Base-by-base conservation (phyloP, 306 rosid genomes). In the Betula pendula region DNA sequence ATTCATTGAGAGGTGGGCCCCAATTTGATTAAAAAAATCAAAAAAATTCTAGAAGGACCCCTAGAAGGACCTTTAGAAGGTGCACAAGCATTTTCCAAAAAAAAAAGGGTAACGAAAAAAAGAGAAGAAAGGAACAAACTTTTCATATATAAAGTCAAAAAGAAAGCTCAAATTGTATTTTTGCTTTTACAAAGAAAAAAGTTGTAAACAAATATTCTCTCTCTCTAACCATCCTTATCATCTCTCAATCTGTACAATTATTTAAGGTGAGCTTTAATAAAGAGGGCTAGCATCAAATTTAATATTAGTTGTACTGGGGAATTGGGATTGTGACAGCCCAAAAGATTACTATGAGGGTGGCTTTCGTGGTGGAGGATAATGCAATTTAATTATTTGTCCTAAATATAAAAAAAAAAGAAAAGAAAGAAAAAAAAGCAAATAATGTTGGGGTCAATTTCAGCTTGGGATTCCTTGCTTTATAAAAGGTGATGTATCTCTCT, bases 311-410 rank as follows among this genome's bases (percentile, higher is more conserved):
- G 80, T 74, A 76, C 76, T 15, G 15, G n/a, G n/a, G n/a, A n/a
- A n/a, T n/a, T n/a, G n/a, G n/a, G 29, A 78, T 77, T 42, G 73
- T 43, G 60, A 50, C 24, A 77, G 45, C 69, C 45, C 72, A 47
- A 68, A 70, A 74, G 16, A n/a, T 56, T 22, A 35, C 1, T 38
- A 70, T 10, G 56, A 8, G 56, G 6, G 14, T 74, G 79, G 80
- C 75, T 76, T 71, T 81, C 50, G 84, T 77, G 82, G 87, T 75
- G 81, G 80, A 82, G 79, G 84, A 75, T 76, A 25, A 81, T 77
- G 59, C 62, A 51, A 51, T 70, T 45, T 24, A 19, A 38, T 19
- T n/a, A 16, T 8, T 38, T 35, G 44, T 35, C 16, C 6, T n/a
- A n/a, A n/a, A n/a, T n/a, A n/a, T n/a, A n/a, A n/a, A n/a, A n/a